Conservation (phyloP, 129 eudicot genomes). For the Lactuca sativa region DNA sequence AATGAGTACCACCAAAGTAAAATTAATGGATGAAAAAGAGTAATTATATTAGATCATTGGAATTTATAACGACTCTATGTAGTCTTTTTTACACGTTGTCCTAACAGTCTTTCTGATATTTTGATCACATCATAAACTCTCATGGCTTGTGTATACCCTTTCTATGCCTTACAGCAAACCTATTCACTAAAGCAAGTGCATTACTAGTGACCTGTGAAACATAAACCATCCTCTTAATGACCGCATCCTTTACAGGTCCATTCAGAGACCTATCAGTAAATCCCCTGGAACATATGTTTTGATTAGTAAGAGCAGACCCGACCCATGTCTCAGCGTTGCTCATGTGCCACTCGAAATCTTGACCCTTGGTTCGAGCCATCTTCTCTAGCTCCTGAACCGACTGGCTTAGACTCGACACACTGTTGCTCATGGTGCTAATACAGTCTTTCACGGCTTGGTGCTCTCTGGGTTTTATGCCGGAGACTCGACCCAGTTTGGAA, state of each 20-base stretch:
- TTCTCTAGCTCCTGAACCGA: conserved; percentile 59
- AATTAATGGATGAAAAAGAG: no score
- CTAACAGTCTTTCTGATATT: not conserved
- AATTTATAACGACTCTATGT: not conserved
- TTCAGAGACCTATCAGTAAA: conserved; percentile 44
- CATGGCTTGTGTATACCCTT: conserved; percentile 30
- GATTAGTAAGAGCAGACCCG: conserved; percentile 72
- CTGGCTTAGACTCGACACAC: conserved; percentile 49
- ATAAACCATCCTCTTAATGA: conserved; percentile 40
- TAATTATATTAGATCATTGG: no score
- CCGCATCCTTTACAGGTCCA: conserved; percentile 55
- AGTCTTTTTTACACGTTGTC: not conserved
- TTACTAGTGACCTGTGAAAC: conserved; percentile 81
- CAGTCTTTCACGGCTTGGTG: conserved; percentile 69
- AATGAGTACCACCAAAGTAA: no score
- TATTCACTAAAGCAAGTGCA: conserved; percentile 80
- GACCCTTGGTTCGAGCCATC: conserved; percentile 39
- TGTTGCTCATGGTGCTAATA: conserved; percentile 50
- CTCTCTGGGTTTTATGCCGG: conserved; percentile 53
- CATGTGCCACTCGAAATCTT: conserved; percentile 72
- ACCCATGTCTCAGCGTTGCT: conserved; percentile 93
- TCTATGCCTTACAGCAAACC: conserved; percentile 52
- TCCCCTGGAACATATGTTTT: conserved; percentile 68
- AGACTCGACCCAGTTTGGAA: conserved; percentile 31
- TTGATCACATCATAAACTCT: not conserved